Evolutionary conservation across 2,329 filamentous ascomycete genomes (phyloP), one percentile per base, ranked within the genome.

Genomic region (Ophiostoma sp.): DNA sequence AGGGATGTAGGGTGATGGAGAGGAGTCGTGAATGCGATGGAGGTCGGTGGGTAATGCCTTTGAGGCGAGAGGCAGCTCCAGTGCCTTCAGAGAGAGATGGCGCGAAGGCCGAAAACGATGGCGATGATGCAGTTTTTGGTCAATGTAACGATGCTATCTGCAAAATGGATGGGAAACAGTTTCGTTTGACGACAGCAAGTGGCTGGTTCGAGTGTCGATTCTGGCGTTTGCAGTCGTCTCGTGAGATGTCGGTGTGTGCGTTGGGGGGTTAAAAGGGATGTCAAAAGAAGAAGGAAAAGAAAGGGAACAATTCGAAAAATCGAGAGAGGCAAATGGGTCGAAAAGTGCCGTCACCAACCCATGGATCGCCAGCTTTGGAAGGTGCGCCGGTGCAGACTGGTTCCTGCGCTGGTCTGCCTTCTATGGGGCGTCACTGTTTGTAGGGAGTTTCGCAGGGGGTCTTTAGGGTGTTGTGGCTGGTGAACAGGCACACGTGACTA

Each of bases 341-440:
- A 17, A 48, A 25, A 55, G 31, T 69, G 45, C 66, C 66, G 66
- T 69, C 48, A 68, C 64, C 42, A 48, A 45, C 36, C n/a, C 50
- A 12, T 6, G 42, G 7, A 66, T 28, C 63, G 39, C 63, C 15
- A 48, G 63, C n/a, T 66, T 66, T 66, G n/a, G 36, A 45, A 63
- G 31, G 59, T 22, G 33, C 59, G 31, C 59, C 28, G 11, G 33
- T 17, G 11, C n/a, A n/a, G n/a, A n/a, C n/a, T n/a, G 19, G 57
- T 39, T 63, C 28, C 17, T n/a, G 25, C 42, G 3, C 63, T 25
- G 50, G 22, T 25, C 22, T 55, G 22, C 9, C 9, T 9, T 28
- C 4, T 9, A 19, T 36, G 28, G 25, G 52, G 52, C 52, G 22
- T 57, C 48, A 50, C 48, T 50, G 48, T 50, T n/a, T 50, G 48